Conservation (phyloP, 805 yeast genomes). For the Starmera caribaea region DNA sequence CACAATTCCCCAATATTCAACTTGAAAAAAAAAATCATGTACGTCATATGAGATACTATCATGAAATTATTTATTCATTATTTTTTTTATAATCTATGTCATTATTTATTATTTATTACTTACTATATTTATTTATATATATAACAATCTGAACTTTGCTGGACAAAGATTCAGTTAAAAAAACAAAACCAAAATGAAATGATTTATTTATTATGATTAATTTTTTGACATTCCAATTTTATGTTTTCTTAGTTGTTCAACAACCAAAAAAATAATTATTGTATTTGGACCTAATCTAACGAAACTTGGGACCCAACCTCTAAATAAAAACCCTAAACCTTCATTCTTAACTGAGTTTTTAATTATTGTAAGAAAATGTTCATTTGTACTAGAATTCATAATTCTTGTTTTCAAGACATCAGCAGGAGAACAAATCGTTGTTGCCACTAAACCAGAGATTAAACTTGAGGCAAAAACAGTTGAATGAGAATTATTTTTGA, state of each 20-base stretch:
- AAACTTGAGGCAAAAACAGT: conserved; percentile 77
- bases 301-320: conserved; percentile 89
- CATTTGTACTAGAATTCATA: conserved; percentile 50
- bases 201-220: conserved; percentile 1
- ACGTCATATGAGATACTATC: too few relatives aligned
- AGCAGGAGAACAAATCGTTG: conserved; percentile 88
- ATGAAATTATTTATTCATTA: background rate
- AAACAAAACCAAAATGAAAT: background rate
- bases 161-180: background rate
- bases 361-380: conserved; percentile 42
- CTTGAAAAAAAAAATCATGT: too few relatives aligned
- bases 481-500: conserved; percentile 50
- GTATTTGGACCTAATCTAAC: conserved; percentile 81
- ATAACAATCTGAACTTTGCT: background rate
- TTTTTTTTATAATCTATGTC: background rate
- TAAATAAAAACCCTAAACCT: conserved; percentile 72
- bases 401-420: conserved; percentile 85
- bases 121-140: background rate
- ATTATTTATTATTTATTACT: background rate
- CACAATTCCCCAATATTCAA: too few relatives aligned
- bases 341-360: conserved; percentile 49
- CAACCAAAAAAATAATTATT: conserved; percentile 56
- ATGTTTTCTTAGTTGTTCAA: conserved; percentile 52
- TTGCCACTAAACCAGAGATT: conserved; percentile 79
- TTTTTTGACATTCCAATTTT: conserved; percentile 35